These are phyloP conservation scores for Phytophthora citricola DNA, from an alignment of 352 stramenopile genomes.

Conservation along the genomic window DNA sequence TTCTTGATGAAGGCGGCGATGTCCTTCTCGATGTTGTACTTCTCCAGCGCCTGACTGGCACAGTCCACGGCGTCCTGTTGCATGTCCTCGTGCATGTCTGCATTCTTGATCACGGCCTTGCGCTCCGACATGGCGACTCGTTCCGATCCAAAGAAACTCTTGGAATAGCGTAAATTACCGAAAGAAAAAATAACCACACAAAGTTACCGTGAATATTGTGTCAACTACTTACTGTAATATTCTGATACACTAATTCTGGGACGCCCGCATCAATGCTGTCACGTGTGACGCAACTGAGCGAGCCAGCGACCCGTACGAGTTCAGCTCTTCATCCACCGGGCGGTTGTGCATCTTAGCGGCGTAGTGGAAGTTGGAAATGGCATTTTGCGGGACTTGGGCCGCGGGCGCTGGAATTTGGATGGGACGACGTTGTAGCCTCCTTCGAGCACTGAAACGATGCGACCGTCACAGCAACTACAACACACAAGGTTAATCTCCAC, in stretches of 20 bases:
- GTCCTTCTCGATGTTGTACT: slow-evolving; percentile 99
- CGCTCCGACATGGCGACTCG: slow-evolving; percentile 83
- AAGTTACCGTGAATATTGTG: not conserved
- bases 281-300: slow-evolving; percentile 71
- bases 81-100: slow-evolving; percentile 99
- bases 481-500: slow-evolving; percentile 6
- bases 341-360: slow-evolving; percentile 58
- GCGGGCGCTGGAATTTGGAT: slow-evolving; percentile 50
- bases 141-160: slow-evolving; percentile 20
- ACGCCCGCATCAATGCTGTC: slow-evolving; percentile 53
- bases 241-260: slow-evolving; percentile 30
- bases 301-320: slow-evolving; percentile 61
- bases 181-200: not conserved
- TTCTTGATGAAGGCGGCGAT: slow-evolving; percentile 95
- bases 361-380: slow-evolving; percentile 62
- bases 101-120: slow-evolving; percentile 99
- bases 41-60: slow-evolving; percentile 97
- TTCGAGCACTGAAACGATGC: slow-evolving; percentile 95
- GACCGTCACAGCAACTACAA: slow-evolving; percentile 86
- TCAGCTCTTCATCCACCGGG: slow-evolving; percentile 61
- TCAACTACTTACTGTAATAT: not conserved
- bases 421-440: slow-evolving; percentile 91
- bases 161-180: slow-evolving; percentile 20
- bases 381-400: slow-evolving; percentile 35
- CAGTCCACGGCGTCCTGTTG: slow-evolving; percentile 99